Evolutionary conservation across 768 basidiomycete species (phyloP), one percentile per base, ranked within the genome.

Genomic region (Trametopsis cervina): DNA sequence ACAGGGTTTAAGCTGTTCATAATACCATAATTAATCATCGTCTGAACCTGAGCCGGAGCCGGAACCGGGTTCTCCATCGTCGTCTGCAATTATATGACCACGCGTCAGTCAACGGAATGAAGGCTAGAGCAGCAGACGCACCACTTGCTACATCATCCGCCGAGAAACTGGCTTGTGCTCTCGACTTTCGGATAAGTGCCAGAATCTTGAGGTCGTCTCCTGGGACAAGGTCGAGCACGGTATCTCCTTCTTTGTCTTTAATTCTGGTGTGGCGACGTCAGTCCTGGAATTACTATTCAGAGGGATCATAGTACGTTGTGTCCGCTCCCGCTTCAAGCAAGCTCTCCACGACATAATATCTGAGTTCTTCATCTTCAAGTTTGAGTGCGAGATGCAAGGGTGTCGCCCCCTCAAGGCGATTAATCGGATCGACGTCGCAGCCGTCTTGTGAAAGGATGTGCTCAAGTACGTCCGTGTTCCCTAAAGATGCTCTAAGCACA

Each of bases 271-370:
- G 29, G 7, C 7, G 15, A 15, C 15, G 29, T 33, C 29, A 33
- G 29, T 33, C 29, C 7, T 15, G 29, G 29, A 7, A 7, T 33
- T 4, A 47, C 2, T 21, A 12, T 27, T 1, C 27, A 20, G 13
- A 63, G 44, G 33, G 21, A 4, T 4, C 33, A 27, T 29, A 79
- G 51, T 49, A 87, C 85, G 62, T 71, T 2, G 75, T 78, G 65
- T 89, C 78, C 1, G 87, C 86, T 3, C 89, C 89, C 0, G 89
- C 89, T 1, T 92, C 89, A 3, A 91, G 65, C 49, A 92, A 64
- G 51, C 74, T 80, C 56, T 76, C 71, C 37, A 85, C 76, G 6
- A 88, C 69, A 40, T 70, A 65, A 41, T 64, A 59, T 40, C 86
- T 66, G 18, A 80, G 61, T 23, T 80, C 83, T 1, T 61, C 63